Percentiles rank a stretch among this genome's conserved stretches.
Evolutionary conservation across 805 yeast genomes (phyloP).

Genomic region (Suhomyces canberraensis): DNA sequence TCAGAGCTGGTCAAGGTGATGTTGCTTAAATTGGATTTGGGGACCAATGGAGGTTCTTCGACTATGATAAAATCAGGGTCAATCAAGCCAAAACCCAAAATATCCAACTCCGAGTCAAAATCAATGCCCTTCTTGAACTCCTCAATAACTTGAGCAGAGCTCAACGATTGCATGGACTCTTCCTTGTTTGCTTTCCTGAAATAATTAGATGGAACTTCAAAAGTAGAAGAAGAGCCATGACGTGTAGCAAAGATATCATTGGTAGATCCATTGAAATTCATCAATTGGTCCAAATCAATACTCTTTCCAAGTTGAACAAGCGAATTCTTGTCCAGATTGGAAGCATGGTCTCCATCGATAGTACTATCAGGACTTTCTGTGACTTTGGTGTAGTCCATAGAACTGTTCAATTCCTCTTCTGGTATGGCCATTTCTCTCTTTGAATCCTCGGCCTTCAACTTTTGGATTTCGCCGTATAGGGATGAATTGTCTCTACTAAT

Average conservation of each 20-base stretch:
- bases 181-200: constrained; percentile 10
- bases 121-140: constrained; percentile 30
- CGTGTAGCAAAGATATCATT: constrained; percentile 3
- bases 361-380: constrained; percentile 1
- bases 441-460: constrained; percentile 14
- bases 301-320: constrained; percentile 1
- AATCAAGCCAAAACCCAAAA: background rate
- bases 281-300: constrained; percentile 2
- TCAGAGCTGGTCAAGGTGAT: constrained; percentile 22
- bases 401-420: background rate
- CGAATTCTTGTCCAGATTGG: background rate
- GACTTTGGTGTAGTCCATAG: constrained; percentile 1
- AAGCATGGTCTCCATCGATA: background rate
- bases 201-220: constrained; percentile 11
- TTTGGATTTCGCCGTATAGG: constrained; percentile 20
- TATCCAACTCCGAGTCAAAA: constrained; percentile 8
- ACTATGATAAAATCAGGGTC: background rate
- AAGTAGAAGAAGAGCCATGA: constrained; percentile 7
- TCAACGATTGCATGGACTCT: constrained; percentile 22
- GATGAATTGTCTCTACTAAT: constrained; percentile 25
- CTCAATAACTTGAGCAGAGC: constrained; percentile 24
- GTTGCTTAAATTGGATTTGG: constrained; percentile 3
- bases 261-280: too few relatives aligned
- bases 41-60: background rate
- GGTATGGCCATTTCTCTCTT: background rate